Conservation (phyloP, 257 asterid species). For the Gentiana straminea region DNA sequence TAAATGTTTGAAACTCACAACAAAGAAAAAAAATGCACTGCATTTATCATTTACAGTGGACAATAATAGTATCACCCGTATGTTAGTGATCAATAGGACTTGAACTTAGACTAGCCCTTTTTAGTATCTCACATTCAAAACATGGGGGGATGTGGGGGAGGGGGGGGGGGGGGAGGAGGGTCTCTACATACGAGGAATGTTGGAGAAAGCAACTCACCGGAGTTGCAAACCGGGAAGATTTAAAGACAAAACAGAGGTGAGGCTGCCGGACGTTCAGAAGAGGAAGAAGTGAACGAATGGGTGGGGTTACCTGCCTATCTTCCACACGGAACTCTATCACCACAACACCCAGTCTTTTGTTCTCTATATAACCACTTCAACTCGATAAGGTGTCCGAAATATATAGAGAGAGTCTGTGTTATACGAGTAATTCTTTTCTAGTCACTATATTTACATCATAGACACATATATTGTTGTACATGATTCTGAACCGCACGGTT, state of each 20-base stretch:
- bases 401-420: too few species aligned
- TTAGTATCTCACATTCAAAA: neutral
- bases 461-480: too few species aligned
- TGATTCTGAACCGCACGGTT: too few species aligned
- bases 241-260: slow-evolving; percentile 11
- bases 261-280: slow-evolving; percentile 19
- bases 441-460: too few species aligned
- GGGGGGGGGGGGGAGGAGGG: too few species aligned
- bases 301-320: slow-evolving; percentile 20
- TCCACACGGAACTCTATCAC: slow-evolving; percentile 5
- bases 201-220: slow-evolving; percentile 1
- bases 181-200: neutral
- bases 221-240: neutral
- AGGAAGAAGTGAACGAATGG: neutral
- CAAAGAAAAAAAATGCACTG: neutral
- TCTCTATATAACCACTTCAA: neutral
- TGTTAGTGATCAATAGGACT: neutral
- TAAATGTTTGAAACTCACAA: neutral
- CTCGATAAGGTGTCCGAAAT: too few species aligned
- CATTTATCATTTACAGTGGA: neutral
- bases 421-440: too few species aligned
- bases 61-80: neutral
- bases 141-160: neutral
- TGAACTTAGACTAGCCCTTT: neutral
- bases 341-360: slow-evolving; percentile 27